Conservation (phyloP, 305 asterid genomes). For the Striga hermonthica region DNA sequence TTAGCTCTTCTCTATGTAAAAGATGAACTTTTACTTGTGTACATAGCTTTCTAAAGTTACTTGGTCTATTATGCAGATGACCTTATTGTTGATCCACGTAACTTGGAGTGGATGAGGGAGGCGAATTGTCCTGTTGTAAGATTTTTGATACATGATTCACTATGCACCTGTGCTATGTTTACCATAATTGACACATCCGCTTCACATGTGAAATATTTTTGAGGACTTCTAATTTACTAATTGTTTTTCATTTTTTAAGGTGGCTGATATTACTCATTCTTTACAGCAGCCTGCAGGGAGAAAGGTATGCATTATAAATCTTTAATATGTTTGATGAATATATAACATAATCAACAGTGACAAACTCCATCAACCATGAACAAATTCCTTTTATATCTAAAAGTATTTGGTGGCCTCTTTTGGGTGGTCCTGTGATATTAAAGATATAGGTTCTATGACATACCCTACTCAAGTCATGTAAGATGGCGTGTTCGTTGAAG, state of each 20-base stretch:
- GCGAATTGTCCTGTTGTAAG: conserved; percentile 90
- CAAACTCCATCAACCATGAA: neutral
- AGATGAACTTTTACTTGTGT: neutral
- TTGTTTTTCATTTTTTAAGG: conserved; percentile 40
- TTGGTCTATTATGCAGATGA: conserved; percentile 60
- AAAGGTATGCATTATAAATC: conserved; percentile 48
- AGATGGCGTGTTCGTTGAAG: neutral
- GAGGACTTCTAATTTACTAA: conserved; percentile 17
- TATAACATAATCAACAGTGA: neutral
- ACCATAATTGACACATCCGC: conserved; percentile 25
- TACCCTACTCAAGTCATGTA: neutral
- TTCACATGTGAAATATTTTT: conserved; percentile 10
- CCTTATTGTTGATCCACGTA: conserved; percentile 96
- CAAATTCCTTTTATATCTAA: neutral
- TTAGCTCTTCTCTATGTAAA: neutral
- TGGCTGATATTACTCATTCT: conserved; percentile 97
- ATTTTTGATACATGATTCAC: conserved; percentile 11
- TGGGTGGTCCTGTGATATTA: neutral
- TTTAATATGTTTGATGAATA: neutral
- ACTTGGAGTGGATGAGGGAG: conserved; percentile 95
- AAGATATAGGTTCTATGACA: neutral
- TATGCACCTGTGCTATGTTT: neutral
- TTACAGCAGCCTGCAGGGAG: conserved; percentile 96
- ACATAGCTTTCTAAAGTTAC: neutral
- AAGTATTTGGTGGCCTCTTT: neutral